These are phyloP conservation scores for Periconia sp. DNA, from an alignment of 2,329 filamentous ascomycete species.

Conservation along the genomic window DNA sequence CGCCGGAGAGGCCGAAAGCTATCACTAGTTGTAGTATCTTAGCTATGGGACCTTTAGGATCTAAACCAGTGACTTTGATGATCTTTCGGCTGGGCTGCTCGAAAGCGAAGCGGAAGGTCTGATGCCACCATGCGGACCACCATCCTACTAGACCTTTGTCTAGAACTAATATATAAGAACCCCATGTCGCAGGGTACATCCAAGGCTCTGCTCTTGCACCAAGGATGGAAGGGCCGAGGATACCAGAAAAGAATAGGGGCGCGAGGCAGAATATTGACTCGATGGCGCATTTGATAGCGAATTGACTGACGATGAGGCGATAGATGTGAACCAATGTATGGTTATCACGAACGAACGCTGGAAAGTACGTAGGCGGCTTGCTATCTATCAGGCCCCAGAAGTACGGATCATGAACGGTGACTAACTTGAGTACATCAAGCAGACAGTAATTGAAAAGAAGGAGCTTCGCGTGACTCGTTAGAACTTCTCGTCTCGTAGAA, in stretches of 20 bases:
- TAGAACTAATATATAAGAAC: conserved; percentile 59
- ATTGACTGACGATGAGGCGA: conserved; percentile 63
- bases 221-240: conserved; percentile 64
- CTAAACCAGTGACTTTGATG: conserved; percentile 30
- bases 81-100: conserved; percentile 63
- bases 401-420: conserved; percentile 79
- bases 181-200: conserved; percentile 67
- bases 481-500: conserved; percentile 37
- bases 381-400: conserved; percentile 64
- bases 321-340: conserved; percentile 57
- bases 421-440: conserved; percentile 72
- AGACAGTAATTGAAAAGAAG: conserved; percentile 67
- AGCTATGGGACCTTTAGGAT: conserved; percentile 41
- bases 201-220: conserved; percentile 66
- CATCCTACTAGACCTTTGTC: conserved; percentile 77
- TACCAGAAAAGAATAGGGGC: conserved; percentile 65
- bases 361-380: conserved; percentile 53
- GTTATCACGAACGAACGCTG: conserved; percentile 50
- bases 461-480: conserved; percentile 41
- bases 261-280: conserved; percentile 65
- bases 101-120: conserved; percentile 80
- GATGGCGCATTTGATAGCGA: conserved; percentile 66
- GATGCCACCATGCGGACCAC: conserved; percentile 92
- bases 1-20: conserved; percentile 70
- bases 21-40: conserved; percentile 52